Conservation (phyloP, 2,329 filamentous ascomycete genomes). For the Pseudodiploospora longispora region DNA sequence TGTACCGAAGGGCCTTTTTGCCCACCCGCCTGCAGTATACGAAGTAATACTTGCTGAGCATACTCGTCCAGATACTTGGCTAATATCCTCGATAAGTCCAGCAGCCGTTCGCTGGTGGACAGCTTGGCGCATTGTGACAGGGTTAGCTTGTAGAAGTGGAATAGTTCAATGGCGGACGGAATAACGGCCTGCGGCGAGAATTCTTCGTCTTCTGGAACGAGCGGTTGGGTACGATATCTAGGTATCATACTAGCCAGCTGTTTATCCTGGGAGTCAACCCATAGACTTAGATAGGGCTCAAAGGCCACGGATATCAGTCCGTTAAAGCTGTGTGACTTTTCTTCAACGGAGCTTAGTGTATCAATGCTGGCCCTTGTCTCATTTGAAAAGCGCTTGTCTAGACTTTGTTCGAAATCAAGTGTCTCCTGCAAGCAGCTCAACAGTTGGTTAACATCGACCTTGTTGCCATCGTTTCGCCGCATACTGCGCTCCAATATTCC, state of each 20-base stretch:
- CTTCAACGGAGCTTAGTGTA: slow-evolving; percentile 73
- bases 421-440: slow-evolving; percentile 90
- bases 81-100: slow-evolving; percentile 78
- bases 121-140: slow-evolving; percentile 93
- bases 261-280: slow-evolving; percentile 94
- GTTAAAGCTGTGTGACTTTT: slow-evolving; percentile 69
- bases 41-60: slow-evolving; percentile 81
- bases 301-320: slow-evolving; percentile 94
- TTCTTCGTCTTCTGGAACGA: slow-evolving; percentile 78
- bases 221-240: slow-evolving; percentile 74
- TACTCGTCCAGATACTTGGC: slow-evolving; percentile 94
- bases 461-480: slow-evolving; percentile 66
- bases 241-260: slow-evolving; percentile 78
- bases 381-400: slow-evolving; percentile 75
- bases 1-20: slow-evolving; percentile 51
- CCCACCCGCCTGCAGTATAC: slow-evolving; percentile 53
- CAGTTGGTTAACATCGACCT: slow-evolving; percentile 81
- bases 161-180: slow-evolving; percentile 88
- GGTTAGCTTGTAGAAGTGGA: slow-evolving; percentile 91
- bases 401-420: slow-evolving; percentile 87
- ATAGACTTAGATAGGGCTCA: slow-evolving; percentile 91
- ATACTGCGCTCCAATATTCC: slow-evolving; percentile 84
- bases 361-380: slow-evolving; percentile 77
- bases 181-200: slow-evolving; percentile 88
- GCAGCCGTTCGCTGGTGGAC: slow-evolving; percentile 77